Base-by-base conservation (phyloP, 2,329 filamentous ascomycete species). In the Aspergillus sojae region DNA sequence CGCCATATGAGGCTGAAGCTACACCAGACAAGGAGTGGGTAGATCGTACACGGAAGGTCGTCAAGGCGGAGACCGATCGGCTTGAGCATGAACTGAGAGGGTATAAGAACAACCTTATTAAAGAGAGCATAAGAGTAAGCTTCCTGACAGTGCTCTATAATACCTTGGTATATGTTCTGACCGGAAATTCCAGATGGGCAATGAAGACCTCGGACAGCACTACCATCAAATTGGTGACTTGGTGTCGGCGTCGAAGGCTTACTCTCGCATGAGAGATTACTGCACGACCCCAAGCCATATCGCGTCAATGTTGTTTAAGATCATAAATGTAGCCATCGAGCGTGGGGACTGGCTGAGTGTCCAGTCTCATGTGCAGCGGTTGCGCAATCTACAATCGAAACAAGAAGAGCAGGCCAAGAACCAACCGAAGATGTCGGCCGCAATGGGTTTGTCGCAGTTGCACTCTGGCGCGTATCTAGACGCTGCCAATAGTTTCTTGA, bases 91-190 rank as follows among this genome's bases (percentile, higher is more conserved):
- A 98, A 77, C 83, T 99, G 23, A 94, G 93, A 77, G 90, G 90
- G 1, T 98, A 98, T 79, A 97, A 95, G 80, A 97, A 97, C 75
- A 99, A 98, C 72, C 81, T 98, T 50, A 93, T 99, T 71, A 97
- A 97, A 76, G 95, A 99, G 80, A 97, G 93, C 80, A 97, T 98
- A 72, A 82, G 94, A 70, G 93, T 96, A 83, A 62, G 85, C 73
- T 46, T 60, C 36, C 36, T 5, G 46, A 23, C 28, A 30, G 3
- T 3, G 32, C 19, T 11, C 50, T 36, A 50, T 6, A 43, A 21
- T 39, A 12, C 36, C 52, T 21, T 32, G 14, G n/a, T 11, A 9
- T 14, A 36, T 14, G 16, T 34, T 53, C 62, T 57, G 62, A 57
- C 63, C 71, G 32, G 68, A 59, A 57, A 46, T 21, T 52, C 21